Percentiles rank a stretch among this genome's conserved stretches.
These are phyloP conservation scores for Annulohypoxylon maeteangense DNA, from an alignment of 495 filamentous ascomycete species.

Conservation along the genomic window DNA sequence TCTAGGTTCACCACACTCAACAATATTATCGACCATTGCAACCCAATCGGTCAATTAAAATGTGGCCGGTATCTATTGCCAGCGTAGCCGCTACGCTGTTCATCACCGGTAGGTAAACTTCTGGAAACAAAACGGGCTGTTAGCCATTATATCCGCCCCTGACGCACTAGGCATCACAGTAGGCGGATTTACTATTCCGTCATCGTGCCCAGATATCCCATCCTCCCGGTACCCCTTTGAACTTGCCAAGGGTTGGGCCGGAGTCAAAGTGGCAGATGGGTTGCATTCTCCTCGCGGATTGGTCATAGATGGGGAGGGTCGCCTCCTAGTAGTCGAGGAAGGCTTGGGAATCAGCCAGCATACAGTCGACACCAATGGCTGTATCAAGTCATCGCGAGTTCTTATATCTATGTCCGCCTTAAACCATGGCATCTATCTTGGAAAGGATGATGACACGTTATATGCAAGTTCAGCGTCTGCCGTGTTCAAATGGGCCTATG, in stretches of 20 bases:
- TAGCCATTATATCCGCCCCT: neutral
- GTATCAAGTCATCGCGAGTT: slow-evolving; percentile 30
- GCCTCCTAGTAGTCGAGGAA: slow-evolving; percentile 69
- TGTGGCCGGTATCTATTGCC: neutral
- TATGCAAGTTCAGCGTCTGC: slow-evolving; percentile 68
- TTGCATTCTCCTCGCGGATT: slow-evolving; percentile 67
- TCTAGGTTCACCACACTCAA: too few species aligned
- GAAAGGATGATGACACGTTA: slow-evolving; percentile 67
- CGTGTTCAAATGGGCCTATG: slow-evolving; percentile 72
- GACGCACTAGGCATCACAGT: neutral
- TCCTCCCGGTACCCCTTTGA: slow-evolving; percentile 54
- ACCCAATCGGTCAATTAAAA: neutral
- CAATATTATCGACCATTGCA: neutral
- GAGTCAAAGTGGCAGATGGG: slow-evolving; percentile 64
- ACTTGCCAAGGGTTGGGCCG: slow-evolving; percentile 66
- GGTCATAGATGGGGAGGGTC: slow-evolving; percentile 67
- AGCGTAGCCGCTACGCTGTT: neutral
- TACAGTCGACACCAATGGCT: slow-evolving; percentile 58
- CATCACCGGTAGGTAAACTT: slow-evolving; percentile 15
- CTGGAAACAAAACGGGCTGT: neutral
- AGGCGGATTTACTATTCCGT: slow-evolving; percentile 18
- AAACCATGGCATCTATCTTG: slow-evolving; percentile 73
- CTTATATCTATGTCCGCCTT: slow-evolving; percentile 35
- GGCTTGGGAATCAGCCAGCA: slow-evolving; percentile 65
- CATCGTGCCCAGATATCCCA: slow-evolving; percentile 44